Evolutionary conservation across 495 filamentous ascomycete species (phyloP).

Genomic region (Aspergillus wentii): DNA sequence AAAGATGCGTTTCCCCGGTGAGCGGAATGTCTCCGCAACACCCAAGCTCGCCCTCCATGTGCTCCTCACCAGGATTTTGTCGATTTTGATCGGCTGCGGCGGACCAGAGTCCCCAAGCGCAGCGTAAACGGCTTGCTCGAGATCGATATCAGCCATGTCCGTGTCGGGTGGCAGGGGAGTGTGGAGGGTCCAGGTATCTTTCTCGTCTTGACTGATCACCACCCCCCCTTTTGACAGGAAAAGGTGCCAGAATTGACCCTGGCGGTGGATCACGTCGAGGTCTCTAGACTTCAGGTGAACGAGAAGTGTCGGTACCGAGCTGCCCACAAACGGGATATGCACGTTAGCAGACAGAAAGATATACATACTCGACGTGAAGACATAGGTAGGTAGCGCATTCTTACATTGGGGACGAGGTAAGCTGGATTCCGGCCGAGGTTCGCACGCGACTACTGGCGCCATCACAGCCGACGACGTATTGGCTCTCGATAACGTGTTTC

Average conservation of each 20-base stretch:
- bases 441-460: slow-evolving; percentile 13
- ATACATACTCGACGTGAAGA: too few relatives aligned
- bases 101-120: slow-evolving; percentile 12
- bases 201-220: slow-evolving; percentile 22
- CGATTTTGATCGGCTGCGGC: slow-evolving; percentile 13
- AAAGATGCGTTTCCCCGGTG: slow-evolving; percentile 31
- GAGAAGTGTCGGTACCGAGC: too few relatives aligned
- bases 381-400: too few relatives aligned
- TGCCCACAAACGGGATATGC: too few relatives aligned
- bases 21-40: slow-evolving; percentile 12
- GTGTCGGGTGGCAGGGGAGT: slow-evolving; percentile 1
- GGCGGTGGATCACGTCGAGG: slow-evolving; percentile 5
- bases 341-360: too few relatives aligned
- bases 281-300: slow-evolving; percentile 27
- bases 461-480: slow-evolving; percentile 15
- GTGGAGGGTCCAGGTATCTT: slow-evolving; percentile 24
- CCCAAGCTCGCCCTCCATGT: slow-evolving; percentile 17
- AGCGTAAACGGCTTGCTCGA: slow-evolving; percentile 12
- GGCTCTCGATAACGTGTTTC: not conserved
- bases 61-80: slow-evolving; percentile 17
- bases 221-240: slow-evolving; percentile 8
- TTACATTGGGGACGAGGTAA: too few relatives aligned
- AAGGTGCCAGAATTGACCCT: slow-evolving; percentile 26
- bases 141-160: slow-evolving; percentile 5
- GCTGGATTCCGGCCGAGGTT: slow-evolving; percentile 3